Conservation (phyloP, 1,139 yeast species). For the Candida tropicalis region DNA sequence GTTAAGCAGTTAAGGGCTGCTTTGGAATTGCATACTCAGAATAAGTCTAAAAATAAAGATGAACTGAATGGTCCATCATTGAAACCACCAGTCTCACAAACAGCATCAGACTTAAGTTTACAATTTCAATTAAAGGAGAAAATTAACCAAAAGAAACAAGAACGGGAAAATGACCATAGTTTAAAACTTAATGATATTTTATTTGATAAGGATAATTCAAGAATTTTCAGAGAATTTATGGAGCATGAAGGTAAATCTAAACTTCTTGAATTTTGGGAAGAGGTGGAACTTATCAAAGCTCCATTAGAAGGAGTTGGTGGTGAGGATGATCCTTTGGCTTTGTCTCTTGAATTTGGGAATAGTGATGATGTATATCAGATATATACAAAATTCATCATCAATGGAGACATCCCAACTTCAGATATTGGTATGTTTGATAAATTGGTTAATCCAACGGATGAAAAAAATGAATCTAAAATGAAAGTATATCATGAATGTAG, state of each 20-base stretch:
- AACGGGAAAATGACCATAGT: not conserved
- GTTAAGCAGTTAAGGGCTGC: constrained; percentile 75
- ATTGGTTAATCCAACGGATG: constrained; percentile 8
- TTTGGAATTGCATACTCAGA: constrained; percentile 60
- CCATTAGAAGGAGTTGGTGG: constrained; percentile 62
- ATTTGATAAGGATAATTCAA: constrained; percentile 14
- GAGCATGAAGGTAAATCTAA: constrained; percentile 45
- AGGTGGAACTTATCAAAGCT: constrained; percentile 67
- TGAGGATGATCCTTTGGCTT: constrained; percentile 24
- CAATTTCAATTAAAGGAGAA: constrained; percentile 14
- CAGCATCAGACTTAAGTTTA: constrained; percentile 6
- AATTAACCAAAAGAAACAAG: constrained; percentile 8
- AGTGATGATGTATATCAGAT: constrained; percentile 52
- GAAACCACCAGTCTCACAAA: not conserved
- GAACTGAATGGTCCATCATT: not conserved
- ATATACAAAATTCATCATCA: constrained; percentile 43
- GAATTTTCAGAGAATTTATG: constrained; percentile 61
- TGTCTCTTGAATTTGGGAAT: constrained; percentile 43
- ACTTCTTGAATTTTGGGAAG: constrained; percentile 63
- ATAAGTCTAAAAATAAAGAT: constrained; percentile 11
- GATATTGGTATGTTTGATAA: constrained; percentile 22
- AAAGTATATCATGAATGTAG: constrained; percentile 51
- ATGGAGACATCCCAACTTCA: constrained; percentile 26
- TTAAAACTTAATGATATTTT: constrained; percentile 11
- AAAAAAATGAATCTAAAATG: constrained; percentile 7